Evolutionary conservation across 495 filamentous ascomycete species (phyloP).

Genomic region (Aspergillus coremiiformis): DNA sequence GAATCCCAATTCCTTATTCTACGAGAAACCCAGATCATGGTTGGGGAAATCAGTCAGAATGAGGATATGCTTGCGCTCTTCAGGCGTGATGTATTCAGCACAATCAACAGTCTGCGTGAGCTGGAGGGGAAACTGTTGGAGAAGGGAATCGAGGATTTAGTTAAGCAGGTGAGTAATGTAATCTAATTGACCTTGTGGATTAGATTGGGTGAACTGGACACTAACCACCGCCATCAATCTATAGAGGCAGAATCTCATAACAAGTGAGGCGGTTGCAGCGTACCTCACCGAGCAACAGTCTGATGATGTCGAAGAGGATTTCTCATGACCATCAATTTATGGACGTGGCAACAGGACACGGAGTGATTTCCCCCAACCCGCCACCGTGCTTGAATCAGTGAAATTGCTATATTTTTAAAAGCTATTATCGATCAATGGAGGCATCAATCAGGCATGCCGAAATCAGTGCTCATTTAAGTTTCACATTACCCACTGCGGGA

Average conservation of each 20-base stretch:
- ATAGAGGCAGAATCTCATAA: conserved; percentile 37
- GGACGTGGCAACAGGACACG: background rate
- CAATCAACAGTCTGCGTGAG: conserved; percentile 43
- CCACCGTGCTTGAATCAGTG: background rate
- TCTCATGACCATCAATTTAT: conserved; percentile 29
- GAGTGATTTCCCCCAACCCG: background rate
- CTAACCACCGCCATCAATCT: background rate
- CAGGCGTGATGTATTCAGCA: conserved; percentile 31
- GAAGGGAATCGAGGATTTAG: conserved; percentile 44
- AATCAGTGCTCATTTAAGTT: background rate
- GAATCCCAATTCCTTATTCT: conserved; percentile 56
- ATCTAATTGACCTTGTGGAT: background rate
- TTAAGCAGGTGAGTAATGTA: conserved; percentile 50
- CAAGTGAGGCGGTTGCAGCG: conserved; percentile 33
- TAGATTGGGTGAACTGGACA: background rate
- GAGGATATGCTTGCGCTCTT: conserved; percentile 26
- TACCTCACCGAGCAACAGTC: conserved; percentile 35
- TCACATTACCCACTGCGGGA: background rate
- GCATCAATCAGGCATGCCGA: background rate
- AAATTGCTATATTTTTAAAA: too few species aligned
- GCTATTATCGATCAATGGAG: background rate
- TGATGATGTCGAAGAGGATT: conserved; percentile 37
- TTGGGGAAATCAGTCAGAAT: conserved; percentile 23
- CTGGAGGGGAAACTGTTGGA: conserved; percentile 55
- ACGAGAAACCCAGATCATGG: conserved; percentile 32